Evolutionary conservation across 116 monocot genomes (phyloP).

Genomic region (Posidonia oceanica): DNA sequence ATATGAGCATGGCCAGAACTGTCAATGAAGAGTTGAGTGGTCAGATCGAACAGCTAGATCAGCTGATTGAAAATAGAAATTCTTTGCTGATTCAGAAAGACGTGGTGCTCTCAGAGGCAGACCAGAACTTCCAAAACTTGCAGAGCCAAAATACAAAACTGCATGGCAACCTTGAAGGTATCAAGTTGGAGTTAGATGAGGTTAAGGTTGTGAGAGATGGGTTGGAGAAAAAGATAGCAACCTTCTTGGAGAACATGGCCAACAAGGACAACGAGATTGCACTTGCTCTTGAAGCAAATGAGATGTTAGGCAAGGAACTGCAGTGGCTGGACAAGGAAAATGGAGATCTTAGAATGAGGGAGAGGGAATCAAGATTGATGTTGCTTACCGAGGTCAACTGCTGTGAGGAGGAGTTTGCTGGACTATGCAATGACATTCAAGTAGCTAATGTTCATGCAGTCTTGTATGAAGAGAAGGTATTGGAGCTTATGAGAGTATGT

Average conservation of each 20-base stretch:
- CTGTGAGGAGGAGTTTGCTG: conserved; percentile 40
- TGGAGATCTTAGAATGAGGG: conserved; percentile 21
- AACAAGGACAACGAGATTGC: conserved; percentile 29
- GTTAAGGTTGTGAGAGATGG: conserved; percentile 26
- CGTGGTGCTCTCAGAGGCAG: conserved; percentile 28
- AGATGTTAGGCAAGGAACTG: conserved; percentile 17
- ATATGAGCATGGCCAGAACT: conserved; percentile 14
- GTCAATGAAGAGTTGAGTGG: conserved; percentile 7
- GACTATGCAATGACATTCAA: conserved; percentile 23
- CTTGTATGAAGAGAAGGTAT: conserved; percentile 47
- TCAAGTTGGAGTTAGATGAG: conserved; percentile 29
- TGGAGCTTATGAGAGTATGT: conserved; percentile 28
- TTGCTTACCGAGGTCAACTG: conserved; percentile 23
- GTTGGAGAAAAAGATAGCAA: conserved; percentile 28
- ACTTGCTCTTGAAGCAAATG: conserved; percentile 15
- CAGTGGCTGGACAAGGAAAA: conserved; percentile 18
- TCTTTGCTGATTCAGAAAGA: conserved; percentile 33
- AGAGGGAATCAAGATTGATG: conserved; percentile 15
- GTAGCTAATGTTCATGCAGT: conserved; percentile 25
- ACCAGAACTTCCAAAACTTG: conserved; percentile 16
- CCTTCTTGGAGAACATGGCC: conserved; percentile 19
- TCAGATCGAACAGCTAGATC: conserved; percentile 7
- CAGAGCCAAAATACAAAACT: conserved; percentile 18
- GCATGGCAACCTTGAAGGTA: conserved; percentile 15
- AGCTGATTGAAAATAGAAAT: conserved; percentile 13